These are phyloP conservation scores for Pseudogymnoascus sp. DNA, from an alignment of 2,329 filamentous ascomycete genomes.

Conservation along the genomic window DNA sequence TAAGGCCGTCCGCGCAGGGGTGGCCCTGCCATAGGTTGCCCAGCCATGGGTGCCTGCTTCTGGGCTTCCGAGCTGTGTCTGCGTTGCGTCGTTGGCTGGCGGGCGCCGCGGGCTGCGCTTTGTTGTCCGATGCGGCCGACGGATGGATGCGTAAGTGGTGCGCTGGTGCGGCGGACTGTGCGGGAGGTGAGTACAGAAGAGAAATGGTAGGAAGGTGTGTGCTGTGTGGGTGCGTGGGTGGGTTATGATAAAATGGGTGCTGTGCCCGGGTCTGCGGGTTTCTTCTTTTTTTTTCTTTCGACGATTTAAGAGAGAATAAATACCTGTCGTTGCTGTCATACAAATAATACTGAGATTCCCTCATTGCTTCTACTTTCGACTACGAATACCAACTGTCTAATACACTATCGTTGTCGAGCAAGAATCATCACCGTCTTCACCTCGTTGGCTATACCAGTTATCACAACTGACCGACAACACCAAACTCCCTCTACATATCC, in stretches of 20 bases:
- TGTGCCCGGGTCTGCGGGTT: neutral
- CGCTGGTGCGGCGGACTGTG: neutral
- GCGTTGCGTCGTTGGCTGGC: neutral
- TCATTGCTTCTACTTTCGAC: neutral
- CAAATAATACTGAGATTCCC: neutral
- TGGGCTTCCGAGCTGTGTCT: neutral
- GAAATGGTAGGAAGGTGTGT: neutral
- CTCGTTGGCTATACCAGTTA: neutral
- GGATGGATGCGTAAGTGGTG: neutral
- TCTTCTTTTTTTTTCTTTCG: neutral
- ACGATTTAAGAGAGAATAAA: neutral
- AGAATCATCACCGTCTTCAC: neutral
- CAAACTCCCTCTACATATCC: neutral
- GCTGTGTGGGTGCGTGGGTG: neutral
- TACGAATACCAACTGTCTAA: neutral
- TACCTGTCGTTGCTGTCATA: neutral
- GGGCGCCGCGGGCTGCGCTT: neutral
- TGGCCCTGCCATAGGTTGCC: neutral
- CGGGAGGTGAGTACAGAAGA: neutral
- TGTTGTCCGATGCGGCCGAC: conserved; percentile 1
- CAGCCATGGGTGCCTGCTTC: neutral
- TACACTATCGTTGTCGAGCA: neutral
- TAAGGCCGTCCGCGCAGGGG: neutral
- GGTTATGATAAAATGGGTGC: neutral
- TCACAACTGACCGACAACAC: neutral